Base-by-base conservation (phyloP, 495 filamentous ascomycete species). In the Astrothelium subdiscretum region DNA sequence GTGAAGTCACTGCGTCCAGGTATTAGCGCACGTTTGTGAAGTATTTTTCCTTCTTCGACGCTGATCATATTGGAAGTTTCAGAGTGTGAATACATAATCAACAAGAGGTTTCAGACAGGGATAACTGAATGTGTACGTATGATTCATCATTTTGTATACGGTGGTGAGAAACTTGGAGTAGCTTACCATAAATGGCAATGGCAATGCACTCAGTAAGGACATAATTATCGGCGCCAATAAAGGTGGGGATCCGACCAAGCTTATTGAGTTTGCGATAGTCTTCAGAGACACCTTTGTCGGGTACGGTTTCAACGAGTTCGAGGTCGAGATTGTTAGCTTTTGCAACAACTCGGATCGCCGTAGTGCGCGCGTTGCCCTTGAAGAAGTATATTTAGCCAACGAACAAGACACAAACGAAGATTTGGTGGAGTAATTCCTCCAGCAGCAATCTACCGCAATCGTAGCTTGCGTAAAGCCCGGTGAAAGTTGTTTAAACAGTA, bases 101-200 rank as follows among this genome's bases (percentile, higher is more conserved):
- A 95, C 90, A 92, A 73, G 76, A 80, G 74, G 73, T 76, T 95
- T 97, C 89, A 94, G 92, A 87, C 89, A 97, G 92, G 92, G 92
- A 97, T 97, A 97, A 97, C 92, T 95, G 87, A 70, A 68, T 70
- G 83, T 82, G 74, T 79, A 76, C 79, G 81, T 78, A 81, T 78
- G 78, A 80, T 81, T 95, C 91, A 95, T 95, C 90, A 90, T 86
- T 69, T 66, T 72, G 77, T 66, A 65, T 26, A 59, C 44, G 60
- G n/a, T 61, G 66, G 43, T 60, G 15, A 27, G 26, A 22, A 62
- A 57, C 60, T 58, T 44, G 35, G 35, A 51, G 57, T 61, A 59
- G 22, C 94, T 67, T 88, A 98, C 94, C 78, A 79, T 97, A 99
- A 80, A 99, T 87, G 70, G 91, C 89, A 68, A 99, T 94, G 74